Evolutionary conservation across 371 early-diverging fungal species (phyloP), one percentile per base, ranked within the genome.

Genomic region (Capillidium heterosporum): DNA sequence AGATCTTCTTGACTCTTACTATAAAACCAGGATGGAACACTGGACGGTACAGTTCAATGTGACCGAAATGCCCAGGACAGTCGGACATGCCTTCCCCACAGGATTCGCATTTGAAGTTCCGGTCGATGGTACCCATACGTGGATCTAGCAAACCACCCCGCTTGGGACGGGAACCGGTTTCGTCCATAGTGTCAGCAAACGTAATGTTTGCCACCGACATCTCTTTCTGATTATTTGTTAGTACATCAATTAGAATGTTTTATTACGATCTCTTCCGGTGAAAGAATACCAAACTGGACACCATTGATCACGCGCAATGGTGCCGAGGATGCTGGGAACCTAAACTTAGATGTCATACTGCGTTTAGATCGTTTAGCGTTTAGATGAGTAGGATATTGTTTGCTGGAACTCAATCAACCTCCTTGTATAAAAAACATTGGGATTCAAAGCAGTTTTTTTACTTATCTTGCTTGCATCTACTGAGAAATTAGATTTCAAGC

Each of bases 51-150:
- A 99, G 80, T 65, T 98, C 95, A 63, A 99, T 95, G 65, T 98
- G 95, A 11, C 95, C 99, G 82, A 98, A 99, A 69, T 99, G 99
- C 32, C 99, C 99, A 21, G 89, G 89, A 67, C 99, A 99, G 61
- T 91, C 90, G 29, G 85, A 84, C 88, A 91, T 94, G 61, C 85
- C 84, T 66, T 91, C 91, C 48, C 84, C 86, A 71, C 99, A 99
- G 7, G 99, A 98, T 64, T 82, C 84, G 70, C 99, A 99, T 70
- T 91, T 90, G 76, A 86, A 91, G 65, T 89, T 91, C 58, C 97
- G 86, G 66, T 99, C 99, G 54, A 97, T 94, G 11, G 99, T 96
- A 31, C 99, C 99, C 87, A 99, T 85, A 40, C 95, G 83, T 49
- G 95, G 85, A 71, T 99, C 99, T n/a, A 94, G 72, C 32, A 99